Evolutionary conservation across 768 basidiomycete genomes (phyloP).

Genomic region (Lentinula edodes): DNA sequence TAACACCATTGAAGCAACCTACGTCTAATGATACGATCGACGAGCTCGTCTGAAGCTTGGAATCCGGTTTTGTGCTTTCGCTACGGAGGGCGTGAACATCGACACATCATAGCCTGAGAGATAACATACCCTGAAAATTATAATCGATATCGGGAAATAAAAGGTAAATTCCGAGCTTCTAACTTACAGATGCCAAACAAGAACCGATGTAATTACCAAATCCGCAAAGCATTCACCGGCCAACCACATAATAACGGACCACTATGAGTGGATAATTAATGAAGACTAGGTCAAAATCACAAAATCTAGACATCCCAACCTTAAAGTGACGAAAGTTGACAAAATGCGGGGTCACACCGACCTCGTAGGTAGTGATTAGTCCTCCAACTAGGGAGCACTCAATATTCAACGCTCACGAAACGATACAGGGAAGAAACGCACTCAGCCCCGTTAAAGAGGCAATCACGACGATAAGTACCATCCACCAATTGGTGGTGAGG

Average conservation of each 20-base stretch:
- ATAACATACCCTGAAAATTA: neutral
- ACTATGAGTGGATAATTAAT: slow-evolving; percentile 4
- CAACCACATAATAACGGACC: slow-evolving; percentile 31
- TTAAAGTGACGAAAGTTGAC: slow-evolving; percentile 26
- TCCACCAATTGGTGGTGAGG: slow-evolving; percentile 22
- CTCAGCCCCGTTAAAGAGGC: slow-evolving; percentile 21
- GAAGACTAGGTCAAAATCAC: neutral
- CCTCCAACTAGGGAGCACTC: slow-evolving; percentile 23
- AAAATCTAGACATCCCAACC: slow-evolving; percentile 15
- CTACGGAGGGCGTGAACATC: slow-evolving; percentile 14
- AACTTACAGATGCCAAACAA: slow-evolving; percentile 31
- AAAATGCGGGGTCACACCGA: slow-evolving; percentile 25
- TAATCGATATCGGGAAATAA: neutral
- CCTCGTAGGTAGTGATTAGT: slow-evolving; percentile 24
- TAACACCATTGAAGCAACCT: neutral
- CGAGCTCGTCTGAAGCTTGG: slow-evolving; percentile 25
- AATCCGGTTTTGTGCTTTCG: slow-evolving; percentile 30
- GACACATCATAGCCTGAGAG: too few relatives aligned
- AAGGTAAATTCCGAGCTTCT: neutral
- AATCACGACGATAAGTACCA: slow-evolving; percentile 20
- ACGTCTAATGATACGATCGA: slow-evolving; percentile 32
- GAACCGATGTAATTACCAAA: slow-evolving; percentile 27
- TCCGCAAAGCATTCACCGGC: slow-evolving; percentile 29
- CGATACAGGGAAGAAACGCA: slow-evolving; percentile 11
- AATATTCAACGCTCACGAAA: neutral